Evolutionary conservation across 129 eudicot species (phyloP).

Genomic region (Arctium minus): DNA sequence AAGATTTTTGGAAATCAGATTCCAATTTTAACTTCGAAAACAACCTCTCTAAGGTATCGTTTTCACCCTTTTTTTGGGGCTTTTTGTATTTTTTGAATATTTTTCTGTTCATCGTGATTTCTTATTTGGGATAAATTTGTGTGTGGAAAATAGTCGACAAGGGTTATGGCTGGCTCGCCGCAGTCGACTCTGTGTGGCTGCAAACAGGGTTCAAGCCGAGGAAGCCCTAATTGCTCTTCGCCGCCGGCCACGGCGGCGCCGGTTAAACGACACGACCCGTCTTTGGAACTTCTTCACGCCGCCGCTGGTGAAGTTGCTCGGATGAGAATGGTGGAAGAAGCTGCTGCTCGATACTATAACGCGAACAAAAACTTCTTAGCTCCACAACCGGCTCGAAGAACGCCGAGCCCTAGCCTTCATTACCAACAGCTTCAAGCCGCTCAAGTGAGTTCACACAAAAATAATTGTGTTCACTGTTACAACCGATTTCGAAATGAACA

Average conservation of each 20-base stretch:
- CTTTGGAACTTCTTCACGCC: conserved; percentile 58
- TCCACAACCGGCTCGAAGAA: conserved; percentile 18
- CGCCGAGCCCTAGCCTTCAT: conserved; percentile 31
- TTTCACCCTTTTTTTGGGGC: background rate
- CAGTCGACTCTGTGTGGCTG: conserved; percentile 70
- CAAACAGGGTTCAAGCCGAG: conserved; percentile 54
- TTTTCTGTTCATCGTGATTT: background rate
- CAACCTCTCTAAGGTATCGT: conserved; percentile 35
- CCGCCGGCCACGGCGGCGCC: conserved; percentile 38
- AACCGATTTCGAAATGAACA: background rate
- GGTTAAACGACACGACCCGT: conserved; percentile 8
- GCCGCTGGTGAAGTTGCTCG: conserved; percentile 88
- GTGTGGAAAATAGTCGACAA: conserved; percentile 19
- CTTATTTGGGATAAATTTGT: background rate
- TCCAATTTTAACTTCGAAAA: conserved; percentile 13
- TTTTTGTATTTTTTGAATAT: background rate
- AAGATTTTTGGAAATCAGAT: conserved; percentile 31
- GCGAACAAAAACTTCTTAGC: conserved; percentile 5
- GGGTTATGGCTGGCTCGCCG: conserved; percentile 63
- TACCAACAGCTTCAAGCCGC: conserved; percentile 57
- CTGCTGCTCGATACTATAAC: conserved; percentile 12
- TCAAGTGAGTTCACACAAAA: conserved; percentile 31
- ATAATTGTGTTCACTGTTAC: background rate
- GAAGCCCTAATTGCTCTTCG: conserved; percentile 56
- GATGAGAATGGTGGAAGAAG: conserved; percentile 57